These are phyloP conservation scores for Fraxinus americana DNA, from an alignment of 257 asterid species.

Conservation along the genomic window DNA sequence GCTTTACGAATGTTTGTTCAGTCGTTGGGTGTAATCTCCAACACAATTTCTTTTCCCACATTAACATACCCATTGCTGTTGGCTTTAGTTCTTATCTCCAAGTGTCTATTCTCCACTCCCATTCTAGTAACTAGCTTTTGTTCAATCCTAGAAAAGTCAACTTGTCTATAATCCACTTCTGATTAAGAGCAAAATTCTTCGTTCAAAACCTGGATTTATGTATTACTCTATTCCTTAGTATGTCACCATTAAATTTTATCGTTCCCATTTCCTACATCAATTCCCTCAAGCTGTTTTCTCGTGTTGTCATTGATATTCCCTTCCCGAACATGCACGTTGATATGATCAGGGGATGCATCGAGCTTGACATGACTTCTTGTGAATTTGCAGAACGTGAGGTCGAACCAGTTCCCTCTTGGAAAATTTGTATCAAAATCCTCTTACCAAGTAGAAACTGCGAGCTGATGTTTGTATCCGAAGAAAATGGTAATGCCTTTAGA, in stretches of 20 bases:
- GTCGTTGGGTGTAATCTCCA: conserved; percentile 27
- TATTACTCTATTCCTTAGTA: too few species aligned
- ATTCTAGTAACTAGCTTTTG: conserved; percentile 18
- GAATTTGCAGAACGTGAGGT: conserved; percentile 42
- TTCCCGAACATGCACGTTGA: conserved; percentile 53
- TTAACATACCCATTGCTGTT: conserved; percentile 25
- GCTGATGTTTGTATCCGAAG: conserved; percentile 51
- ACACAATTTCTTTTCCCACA: conserved; percentile 35
- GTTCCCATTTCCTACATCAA: conserved; percentile 55
- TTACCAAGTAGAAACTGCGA: conserved; percentile 57
- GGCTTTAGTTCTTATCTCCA: conserved; percentile 15
- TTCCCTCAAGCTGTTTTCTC: conserved; percentile 39
- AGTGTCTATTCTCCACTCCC: background rate
- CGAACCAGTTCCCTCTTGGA: conserved; percentile 67
- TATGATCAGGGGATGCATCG: conserved; percentile 25
- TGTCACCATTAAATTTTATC: background rate
- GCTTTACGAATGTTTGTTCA: background rate
- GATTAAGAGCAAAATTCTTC: conserved; percentile 38
- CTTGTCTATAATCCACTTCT: conserved; percentile 39
- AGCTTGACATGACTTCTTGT: conserved; percentile 33
- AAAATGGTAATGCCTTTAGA: conserved; percentile 58
- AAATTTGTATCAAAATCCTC: conserved; percentile 53
- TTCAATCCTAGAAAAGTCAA: conserved; percentile 38
- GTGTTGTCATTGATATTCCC: conserved; percentile 57
- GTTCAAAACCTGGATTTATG: conserved; percentile 36